phyloP scores from a whole-genome alignment of 164 flowering plant species.

The Tinospora cordifolia region DNA sequence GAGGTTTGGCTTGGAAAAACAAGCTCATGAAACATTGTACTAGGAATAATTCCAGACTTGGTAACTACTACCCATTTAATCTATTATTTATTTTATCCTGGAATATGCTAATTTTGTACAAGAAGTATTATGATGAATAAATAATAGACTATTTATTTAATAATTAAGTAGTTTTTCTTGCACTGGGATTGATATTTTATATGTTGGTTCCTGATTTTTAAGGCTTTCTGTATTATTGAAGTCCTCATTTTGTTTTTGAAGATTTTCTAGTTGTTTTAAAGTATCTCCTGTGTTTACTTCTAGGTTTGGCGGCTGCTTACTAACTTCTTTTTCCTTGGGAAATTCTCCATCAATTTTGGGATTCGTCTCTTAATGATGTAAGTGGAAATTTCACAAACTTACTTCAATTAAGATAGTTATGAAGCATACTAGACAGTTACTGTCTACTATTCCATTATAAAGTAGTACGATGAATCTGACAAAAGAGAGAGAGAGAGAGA shows the following conservation, averaged over 20 bases:
- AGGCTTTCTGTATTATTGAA: not conserved
- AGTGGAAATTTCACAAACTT: slow-evolving; percentile 24
- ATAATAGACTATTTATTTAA: too few relatives aligned
- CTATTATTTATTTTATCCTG: too few relatives aligned
- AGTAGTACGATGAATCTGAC: not conserved
- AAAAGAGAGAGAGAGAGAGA: not conserved
- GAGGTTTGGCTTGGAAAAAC: too few relatives aligned
- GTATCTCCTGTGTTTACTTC: slow-evolving; percentile 7
- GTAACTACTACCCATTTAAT: too few relatives aligned
- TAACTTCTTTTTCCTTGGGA: slow-evolving; percentile 82
- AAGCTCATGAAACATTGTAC: too few relatives aligned
- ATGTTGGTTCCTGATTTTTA: not conserved
- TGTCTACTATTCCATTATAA: not conserved
- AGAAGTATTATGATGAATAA: too few relatives aligned
- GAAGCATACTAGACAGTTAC: not conserved
- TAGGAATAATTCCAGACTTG: too few relatives aligned
- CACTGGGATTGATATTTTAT: not conserved
- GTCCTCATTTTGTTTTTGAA: not conserved
- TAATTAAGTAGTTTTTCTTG: too few relatives aligned
- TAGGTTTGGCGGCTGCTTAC: slow-evolving; percentile 88
- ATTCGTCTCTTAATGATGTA: slow-evolving; percentile 94
- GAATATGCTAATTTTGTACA: too few relatives aligned
- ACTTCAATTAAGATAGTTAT: slow-evolving; percentile 1
- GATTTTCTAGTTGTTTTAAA: not conserved
- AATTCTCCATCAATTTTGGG: slow-evolving; percentile 86